Percentiles rank a stretch among this genome's conserved stretches.
Conservation (phyloP, 192 early-diverging fungal species). For the Mortierella alpina region DNA sequence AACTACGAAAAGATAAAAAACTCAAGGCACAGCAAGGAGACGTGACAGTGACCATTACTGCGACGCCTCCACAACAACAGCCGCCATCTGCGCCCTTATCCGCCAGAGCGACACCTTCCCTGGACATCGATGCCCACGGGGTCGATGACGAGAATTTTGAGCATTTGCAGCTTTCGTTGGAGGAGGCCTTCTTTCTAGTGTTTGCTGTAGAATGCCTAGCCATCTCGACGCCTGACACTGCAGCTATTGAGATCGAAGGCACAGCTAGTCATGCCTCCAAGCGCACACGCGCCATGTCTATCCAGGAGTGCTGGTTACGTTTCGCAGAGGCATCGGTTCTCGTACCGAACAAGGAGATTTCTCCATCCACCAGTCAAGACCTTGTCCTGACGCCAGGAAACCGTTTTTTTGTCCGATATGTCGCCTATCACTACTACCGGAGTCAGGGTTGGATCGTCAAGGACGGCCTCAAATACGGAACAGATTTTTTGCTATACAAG, state of each 20-base stretch:
- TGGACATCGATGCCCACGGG: too few relatives aligned
- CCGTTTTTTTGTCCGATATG: slow-evolving; percentile 75
- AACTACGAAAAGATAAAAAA: slow-evolving; percentile 11
- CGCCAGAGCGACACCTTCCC: background rate
- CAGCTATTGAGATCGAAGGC: background rate
- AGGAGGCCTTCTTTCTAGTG: slow-evolving; percentile 80
- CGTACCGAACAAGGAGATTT: background rate
- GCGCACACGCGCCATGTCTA: slow-evolving; percentile 12
- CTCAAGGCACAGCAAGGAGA: background rate
- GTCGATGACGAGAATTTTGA: slow-evolving; percentile 53
- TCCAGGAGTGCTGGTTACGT: slow-evolving; percentile 55
- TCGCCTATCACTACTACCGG: slow-evolving; percentile 86
- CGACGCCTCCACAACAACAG: background rate
- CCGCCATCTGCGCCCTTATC: background rate
- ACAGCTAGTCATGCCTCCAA: background rate
- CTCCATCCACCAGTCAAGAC: background rate
- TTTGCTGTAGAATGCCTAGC: slow-evolving; percentile 67
- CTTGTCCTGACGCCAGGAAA: slow-evolving; percentile 14
- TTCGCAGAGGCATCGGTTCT: slow-evolving; percentile 32
- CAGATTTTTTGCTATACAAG: slow-evolving; percentile 77
- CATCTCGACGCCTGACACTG: slow-evolving; percentile 15
- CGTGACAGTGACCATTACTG: background rate
- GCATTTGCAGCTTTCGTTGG: slow-evolving; percentile 73
- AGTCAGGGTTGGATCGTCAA: slow-evolving; percentile 86
- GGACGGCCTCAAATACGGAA: slow-evolving; percentile 86